Conservation (phyloP, 2,329 filamentous ascomycete species). For the Beauveria rudraprayagi region DNA sequence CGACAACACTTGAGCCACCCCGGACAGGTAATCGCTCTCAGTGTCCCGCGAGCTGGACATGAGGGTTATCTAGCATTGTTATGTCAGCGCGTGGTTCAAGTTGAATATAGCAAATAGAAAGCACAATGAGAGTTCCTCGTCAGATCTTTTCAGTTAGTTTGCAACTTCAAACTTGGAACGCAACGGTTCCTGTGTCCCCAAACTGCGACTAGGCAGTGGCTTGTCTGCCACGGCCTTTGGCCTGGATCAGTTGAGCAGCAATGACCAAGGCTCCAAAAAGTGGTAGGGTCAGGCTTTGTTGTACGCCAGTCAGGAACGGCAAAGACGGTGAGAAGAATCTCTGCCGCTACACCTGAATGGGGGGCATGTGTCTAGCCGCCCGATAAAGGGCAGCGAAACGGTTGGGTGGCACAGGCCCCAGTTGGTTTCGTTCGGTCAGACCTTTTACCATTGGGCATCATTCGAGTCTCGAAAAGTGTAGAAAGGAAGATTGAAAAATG, state of each 20-base stretch:
- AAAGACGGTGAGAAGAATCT: background rate
- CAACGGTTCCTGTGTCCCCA: constrained; percentile 36
- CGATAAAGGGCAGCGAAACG: background rate
- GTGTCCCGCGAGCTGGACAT: background rate
- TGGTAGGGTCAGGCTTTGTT: constrained; percentile 23
- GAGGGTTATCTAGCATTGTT: background rate
- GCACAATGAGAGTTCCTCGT: constrained; percentile 26
- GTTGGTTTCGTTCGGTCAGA: constrained; percentile 44
- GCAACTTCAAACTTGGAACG: constrained; percentile 42
- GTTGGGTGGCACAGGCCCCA: constrained; percentile 32
- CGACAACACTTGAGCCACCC: background rate
- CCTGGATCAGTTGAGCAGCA: constrained; percentile 36
- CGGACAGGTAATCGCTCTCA: background rate
- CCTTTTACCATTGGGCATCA: constrained; percentile 61
- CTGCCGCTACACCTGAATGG: background rate
- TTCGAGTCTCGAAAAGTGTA: constrained; percentile 19
- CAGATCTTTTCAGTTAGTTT: constrained; percentile 69
- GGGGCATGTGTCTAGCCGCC: background rate
- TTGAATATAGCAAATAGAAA: background rate
- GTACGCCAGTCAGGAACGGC: background rate
- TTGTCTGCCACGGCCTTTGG: constrained; percentile 55
- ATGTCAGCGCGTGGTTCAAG: background rate
- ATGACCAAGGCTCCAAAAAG: constrained; percentile 46
- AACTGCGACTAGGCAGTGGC: constrained; percentile 9
- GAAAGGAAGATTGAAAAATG: background rate